A percentile compares a stretch with the other conserved stretches of the same genome.
Conservation (phyloP, 2,329 filamentous ascomycete species). For the Calonectria honghensis region DNA sequence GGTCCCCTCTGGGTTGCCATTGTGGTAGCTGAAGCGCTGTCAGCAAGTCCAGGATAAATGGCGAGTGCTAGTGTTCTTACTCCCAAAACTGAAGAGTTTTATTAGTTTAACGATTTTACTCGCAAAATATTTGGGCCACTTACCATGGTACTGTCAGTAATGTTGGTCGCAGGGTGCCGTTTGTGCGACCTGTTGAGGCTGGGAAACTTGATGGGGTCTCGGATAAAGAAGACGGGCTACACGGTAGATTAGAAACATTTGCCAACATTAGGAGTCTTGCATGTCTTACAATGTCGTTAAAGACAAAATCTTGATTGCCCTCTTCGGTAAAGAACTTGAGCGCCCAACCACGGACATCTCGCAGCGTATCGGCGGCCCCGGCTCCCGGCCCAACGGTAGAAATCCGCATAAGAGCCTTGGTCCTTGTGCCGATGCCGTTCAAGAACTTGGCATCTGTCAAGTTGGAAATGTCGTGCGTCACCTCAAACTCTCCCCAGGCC, state of each 20-base stretch:
- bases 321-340: slow-evolving; percentile 77
- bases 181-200: slow-evolving; percentile 87
- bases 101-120: background rate
- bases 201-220: slow-evolving; percentile 85
- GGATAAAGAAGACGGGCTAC: slow-evolving; percentile 82
- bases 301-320: slow-evolving; percentile 83
- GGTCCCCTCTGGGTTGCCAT: slow-evolving; percentile 70
- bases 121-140: background rate
- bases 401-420: slow-evolving; percentile 77
- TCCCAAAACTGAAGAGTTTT: slow-evolving; percentile 47
- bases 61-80: slow-evolving; percentile 4
- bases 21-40: slow-evolving; percentile 59
- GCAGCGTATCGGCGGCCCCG: slow-evolving; percentile 79
- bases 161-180: slow-evolving; percentile 82
- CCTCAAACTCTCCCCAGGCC: slow-evolving; percentile 76
- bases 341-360: slow-evolving; percentile 83
- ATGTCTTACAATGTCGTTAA: slow-evolving; percentile 77
- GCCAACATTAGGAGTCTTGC: background rate
- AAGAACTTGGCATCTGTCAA: slow-evolving; percentile 74
- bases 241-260: background rate
- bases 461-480: slow-evolving; percentile 74
- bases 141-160: slow-evolving; percentile 79
- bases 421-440: slow-evolving; percentile 71
- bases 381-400: slow-evolving; percentile 82
- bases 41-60: background rate